These are phyloP conservation scores for Echium plantagineum DNA, from an alignment of 257 asterid genomes.

Conservation along the genomic window DNA sequence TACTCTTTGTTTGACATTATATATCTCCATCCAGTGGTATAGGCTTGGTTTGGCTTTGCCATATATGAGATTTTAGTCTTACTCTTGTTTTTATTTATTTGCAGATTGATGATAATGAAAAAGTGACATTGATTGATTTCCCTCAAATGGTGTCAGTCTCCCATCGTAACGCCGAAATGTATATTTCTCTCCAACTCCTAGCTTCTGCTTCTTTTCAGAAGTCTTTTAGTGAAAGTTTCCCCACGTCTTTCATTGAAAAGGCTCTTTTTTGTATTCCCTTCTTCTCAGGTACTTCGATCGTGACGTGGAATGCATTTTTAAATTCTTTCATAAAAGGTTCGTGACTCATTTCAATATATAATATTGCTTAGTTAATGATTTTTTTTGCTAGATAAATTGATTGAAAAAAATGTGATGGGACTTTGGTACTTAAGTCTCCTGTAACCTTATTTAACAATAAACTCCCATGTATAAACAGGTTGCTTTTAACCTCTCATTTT, in stretches of 20 bases:
- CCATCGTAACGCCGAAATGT: conserved; percentile 85
- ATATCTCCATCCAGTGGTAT: too few relatives aligned
- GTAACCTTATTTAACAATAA: too few relatives aligned
- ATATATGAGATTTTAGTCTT: neutral
- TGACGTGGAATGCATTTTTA: conserved; percentile 77
- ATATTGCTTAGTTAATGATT: conserved; percentile 1
- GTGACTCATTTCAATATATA: conserved; percentile 8
- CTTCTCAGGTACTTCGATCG: conserved; percentile 81
- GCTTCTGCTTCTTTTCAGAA: neutral
- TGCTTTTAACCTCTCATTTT: too few relatives aligned
- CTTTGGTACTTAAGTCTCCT: neutral
- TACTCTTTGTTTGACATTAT: neutral
- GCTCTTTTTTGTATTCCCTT: conserved; percentile 2
- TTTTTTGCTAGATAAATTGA: conserved; percentile 4
- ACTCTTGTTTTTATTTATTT: conserved; percentile 1
- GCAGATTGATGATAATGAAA: conserved; percentile 90
- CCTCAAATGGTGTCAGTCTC: conserved; percentile 98
- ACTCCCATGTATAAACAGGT: too few relatives aligned
- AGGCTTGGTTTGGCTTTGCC: neutral
- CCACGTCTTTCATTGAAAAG: conserved; percentile 2
- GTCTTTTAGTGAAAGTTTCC: neutral
- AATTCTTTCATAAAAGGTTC: conserved; percentile 79
- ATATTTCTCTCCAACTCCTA: conserved; percentile 13
- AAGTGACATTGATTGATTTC: conserved; percentile 85
- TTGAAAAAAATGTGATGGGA: neutral